These are phyloP conservation scores for Geotrichum reessii DNA, from an alignment of 1,139 yeast genomes.

Conservation along the genomic window DNA sequence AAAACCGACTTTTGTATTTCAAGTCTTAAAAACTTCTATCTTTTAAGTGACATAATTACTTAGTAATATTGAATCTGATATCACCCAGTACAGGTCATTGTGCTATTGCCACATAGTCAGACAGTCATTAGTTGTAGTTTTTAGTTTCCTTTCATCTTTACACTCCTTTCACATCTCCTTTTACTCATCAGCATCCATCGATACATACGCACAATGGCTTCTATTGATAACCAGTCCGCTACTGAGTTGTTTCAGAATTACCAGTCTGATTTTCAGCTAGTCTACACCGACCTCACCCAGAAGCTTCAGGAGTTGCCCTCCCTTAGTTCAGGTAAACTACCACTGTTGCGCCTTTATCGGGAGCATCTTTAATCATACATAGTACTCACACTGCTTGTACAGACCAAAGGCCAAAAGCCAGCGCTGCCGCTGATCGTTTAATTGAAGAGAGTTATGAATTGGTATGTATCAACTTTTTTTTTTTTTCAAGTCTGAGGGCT, in stretches of 20 bases:
- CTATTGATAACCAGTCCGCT: slow-evolving; percentile 19
- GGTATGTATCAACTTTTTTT: slow-evolving; percentile 26
- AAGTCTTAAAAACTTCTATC: too few species aligned
- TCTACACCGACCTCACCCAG: slow-evolving; percentile 63
- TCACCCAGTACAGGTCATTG: not conserved
- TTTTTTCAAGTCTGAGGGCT: not conserved
- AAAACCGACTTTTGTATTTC: too few species aligned
- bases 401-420: slow-evolving; percentile 27
- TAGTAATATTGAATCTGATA: not conserved
- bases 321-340: slow-evolving; percentile 43
- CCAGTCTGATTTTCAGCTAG: slow-evolving; percentile 69
- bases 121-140: not conserved
- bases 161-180: not conserved
- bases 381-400: not conserved
- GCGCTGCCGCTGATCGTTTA: slow-evolving; percentile 55
- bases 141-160: not conserved
- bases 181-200: not conserved
- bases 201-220: slow-evolving; percentile 2
- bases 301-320: slow-evolving; percentile 56
- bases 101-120: not conserved
- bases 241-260: slow-evolving; percentile 57
- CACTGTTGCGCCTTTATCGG: not conserved
- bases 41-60: not conserved
- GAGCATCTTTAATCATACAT: not conserved
- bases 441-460: slow-evolving; percentile 76